phyloP scores from a whole-genome alignment of 2,329 filamentous ascomycete genomes.

The Xylaria sp. region DNA sequence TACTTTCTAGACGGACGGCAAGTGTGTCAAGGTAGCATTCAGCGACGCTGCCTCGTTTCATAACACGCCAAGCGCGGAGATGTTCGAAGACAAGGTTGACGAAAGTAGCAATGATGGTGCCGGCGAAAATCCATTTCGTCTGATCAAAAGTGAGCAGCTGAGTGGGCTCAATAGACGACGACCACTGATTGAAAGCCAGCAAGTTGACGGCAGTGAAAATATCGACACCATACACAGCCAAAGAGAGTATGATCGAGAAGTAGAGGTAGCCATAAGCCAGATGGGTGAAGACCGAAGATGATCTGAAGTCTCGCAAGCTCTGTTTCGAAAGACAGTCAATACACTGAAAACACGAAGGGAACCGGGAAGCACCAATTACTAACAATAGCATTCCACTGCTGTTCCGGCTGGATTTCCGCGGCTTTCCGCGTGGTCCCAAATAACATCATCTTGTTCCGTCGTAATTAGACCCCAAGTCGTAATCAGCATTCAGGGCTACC shows the following conservation, averaged over 20 bases:
- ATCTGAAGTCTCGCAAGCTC: slow-evolving; percentile 78
- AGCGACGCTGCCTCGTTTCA: slow-evolving; percentile 83
- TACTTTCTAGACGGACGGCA: slow-evolving; percentile 82
- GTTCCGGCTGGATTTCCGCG: slow-evolving; percentile 75
- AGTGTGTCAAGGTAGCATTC: slow-evolving; percentile 90
- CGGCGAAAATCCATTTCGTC: slow-evolving; percentile 93
- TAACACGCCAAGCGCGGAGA: slow-evolving; percentile 78
- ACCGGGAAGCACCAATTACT: slow-evolving; percentile 43
- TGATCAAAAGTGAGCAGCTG: slow-evolving; percentile 72
- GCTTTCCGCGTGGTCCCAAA: slow-evolving; percentile 67
- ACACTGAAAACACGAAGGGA: background rate
- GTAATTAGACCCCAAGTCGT: slow-evolving; percentile 1
- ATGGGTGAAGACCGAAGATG: slow-evolving; percentile 74
- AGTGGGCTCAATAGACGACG: slow-evolving; percentile 77
- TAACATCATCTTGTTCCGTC: slow-evolving; percentile 59
- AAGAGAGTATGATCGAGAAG: slow-evolving; percentile 76
- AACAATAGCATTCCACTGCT: slow-evolving; percentile 95
- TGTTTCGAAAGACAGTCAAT: slow-evolving; percentile 22
- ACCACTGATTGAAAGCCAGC: slow-evolving; percentile 87
- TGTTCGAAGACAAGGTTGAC: slow-evolving; percentile 82
- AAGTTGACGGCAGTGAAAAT: slow-evolving; percentile 93
- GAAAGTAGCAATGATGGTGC: slow-evolving; percentile 90
- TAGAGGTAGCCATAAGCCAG: slow-evolving; percentile 87
- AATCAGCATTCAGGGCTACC: slow-evolving; percentile 11
- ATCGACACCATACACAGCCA: slow-evolving; percentile 87